Percentiles rank a stretch among this genome's conserved stretches.
Conservation (phyloP, 2,329 filamentous ascomycete genomes). For the Epichloe hybrida region DNA sequence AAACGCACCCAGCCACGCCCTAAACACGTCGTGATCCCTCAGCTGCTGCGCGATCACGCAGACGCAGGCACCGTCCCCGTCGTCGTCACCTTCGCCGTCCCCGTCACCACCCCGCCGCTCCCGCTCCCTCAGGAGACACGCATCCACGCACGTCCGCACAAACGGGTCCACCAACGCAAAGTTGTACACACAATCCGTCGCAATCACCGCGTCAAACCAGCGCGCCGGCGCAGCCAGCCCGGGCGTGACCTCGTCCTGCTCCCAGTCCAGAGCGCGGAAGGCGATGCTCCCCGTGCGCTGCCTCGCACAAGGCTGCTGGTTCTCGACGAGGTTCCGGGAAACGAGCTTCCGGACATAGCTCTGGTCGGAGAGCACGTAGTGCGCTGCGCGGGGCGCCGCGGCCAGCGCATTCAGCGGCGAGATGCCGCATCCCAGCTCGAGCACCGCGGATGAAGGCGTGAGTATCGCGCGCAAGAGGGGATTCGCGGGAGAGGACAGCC, state of each 20-base stretch:
- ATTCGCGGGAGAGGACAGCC: slow-evolving; percentile 54
- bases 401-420: slow-evolving; percentile 65
- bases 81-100: slow-evolving; percentile 6
- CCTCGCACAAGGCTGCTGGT: slow-evolving; percentile 20
- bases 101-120: slow-evolving; percentile 7
- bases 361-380: slow-evolving; percentile 79
- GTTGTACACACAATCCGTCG: slow-evolving; percentile 94
- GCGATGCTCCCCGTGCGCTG: slow-evolving; percentile 27
- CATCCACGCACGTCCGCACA: slow-evolving; percentile 66
- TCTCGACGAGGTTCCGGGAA: slow-evolving; percentile 61
- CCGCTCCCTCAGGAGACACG: slow-evolving; percentile 39
- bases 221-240: slow-evolving; percentile 21
- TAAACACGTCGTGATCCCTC: slow-evolving; percentile 72
- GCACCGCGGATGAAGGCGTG: slow-evolving; percentile 38
- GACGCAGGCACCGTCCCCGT: slow-evolving; percentile 31
- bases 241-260: slow-evolving; percentile 42
- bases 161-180: slow-evolving; percentile 71
- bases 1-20: slow-evolving; percentile 64
- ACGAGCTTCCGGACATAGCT: slow-evolving; percentile 67
- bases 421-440: slow-evolving; percentile 84
- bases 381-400: slow-evolving; percentile 44
- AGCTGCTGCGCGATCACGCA: slow-evolving; percentile 84
- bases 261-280: slow-evolving; percentile 69
- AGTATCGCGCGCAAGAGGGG: slow-evolving; percentile 46
- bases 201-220: slow-evolving; percentile 61